A percentile compares a stretch with the other conserved stretches of the same genome.
These are phyloP conservation scores for Arachnomyces sp. DNA, from an alignment of 2,329 filamentous ascomycete genomes.

Conservation along the genomic window DNA sequence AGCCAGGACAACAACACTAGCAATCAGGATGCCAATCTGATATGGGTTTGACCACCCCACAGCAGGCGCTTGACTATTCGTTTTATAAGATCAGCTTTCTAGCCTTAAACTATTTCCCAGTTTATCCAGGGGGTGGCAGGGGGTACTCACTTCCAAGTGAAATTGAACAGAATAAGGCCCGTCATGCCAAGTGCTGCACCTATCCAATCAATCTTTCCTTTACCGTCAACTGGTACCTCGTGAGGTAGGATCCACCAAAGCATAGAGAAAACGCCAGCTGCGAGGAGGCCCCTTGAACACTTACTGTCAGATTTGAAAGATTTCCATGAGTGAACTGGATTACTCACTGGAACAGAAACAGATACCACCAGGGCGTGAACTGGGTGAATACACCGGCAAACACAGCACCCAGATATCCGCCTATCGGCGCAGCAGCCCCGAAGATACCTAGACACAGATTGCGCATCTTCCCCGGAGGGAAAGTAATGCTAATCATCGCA, in stretches of 20 bases:
- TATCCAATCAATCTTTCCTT: slow-evolving; percentile 33
- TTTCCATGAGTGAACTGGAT: no score
- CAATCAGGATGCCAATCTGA: slow-evolving; percentile 32
- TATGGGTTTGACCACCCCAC: slow-evolving; percentile 40
- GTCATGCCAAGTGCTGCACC: slow-evolving; percentile 33
- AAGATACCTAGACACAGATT: slow-evolving; percentile 42
- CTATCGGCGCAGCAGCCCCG: slow-evolving; percentile 40
- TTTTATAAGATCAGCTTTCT: no score
- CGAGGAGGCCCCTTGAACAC: slow-evolving; percentile 16
- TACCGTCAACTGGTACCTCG: slow-evolving; percentile 25
- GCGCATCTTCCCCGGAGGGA: slow-evolving; percentile 39
- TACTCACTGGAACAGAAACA: slow-evolving; percentile 33
- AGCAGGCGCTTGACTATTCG: slow-evolving; percentile 34
- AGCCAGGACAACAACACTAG: slow-evolving; percentile 28
- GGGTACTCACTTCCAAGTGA: slow-evolving; percentile 43
- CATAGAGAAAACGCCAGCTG: slow-evolving; percentile 14
- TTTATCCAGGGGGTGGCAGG: slow-evolving; percentile 1
- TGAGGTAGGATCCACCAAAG: slow-evolving; percentile 21
- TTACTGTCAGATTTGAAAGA: not conserved
- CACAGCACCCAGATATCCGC: slow-evolving; percentile 36
- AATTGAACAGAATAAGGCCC: slow-evolving; percentile 41
- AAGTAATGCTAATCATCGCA: slow-evolving; percentile 41
- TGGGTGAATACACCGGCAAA: slow-evolving; percentile 34
- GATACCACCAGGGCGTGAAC: slow-evolving; percentile 32
- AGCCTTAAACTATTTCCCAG: not conserved